Evolutionary conservation across 2,329 filamentous ascomycete genomes (phyloP), one percentile per base, ranked within the genome.

Genomic region (Fusarium sp.): DNA sequence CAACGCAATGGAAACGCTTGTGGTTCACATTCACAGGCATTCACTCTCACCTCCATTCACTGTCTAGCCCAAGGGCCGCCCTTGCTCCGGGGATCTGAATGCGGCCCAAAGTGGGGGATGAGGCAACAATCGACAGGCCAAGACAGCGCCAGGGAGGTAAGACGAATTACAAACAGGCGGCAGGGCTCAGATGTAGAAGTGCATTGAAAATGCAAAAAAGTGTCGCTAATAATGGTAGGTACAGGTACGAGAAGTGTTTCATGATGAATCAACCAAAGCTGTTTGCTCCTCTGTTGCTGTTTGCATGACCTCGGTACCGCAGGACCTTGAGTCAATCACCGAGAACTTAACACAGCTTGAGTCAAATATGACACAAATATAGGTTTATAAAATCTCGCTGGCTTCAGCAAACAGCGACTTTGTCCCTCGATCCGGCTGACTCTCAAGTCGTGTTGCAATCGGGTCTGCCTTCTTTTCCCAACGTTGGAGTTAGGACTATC

Each of bases 91-190:
- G 40, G 43, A 61, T 55, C 37, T 56, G 65, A 63, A 67, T 69
- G 66, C 66, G 66, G 66, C 66, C 66, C 53, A 69, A 69, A 63
- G 66, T 69, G 66, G 66, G 58, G 43, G 66, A 70, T 69, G 66
- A 56, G 62, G 66, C 62, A 63, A 67, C 61, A 69, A 63, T 56
- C 51, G 51, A 60, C 45, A 62, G 57, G 61, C 43, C 49, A 62
- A 64, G 51, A 47, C 45, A 49, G 58, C 41, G 51, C 39, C 39
- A 63, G 41, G 35, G 35, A 37, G 35, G 35, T 37, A 41, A 51
- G 60, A 56, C 53, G 28, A 68, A 54, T 65, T 66, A 52, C 39
- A 62, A 46, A 45, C 62, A 48, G 53, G 35, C 57, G 43, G 39
- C 62, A 48, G 53, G 35, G 40, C 33, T 30, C 28, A 45, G 45